Percentiles rank a stretch among this genome's conserved stretches.
These are phyloP conservation scores for Neopestalotiopsis sp. DNA, from an alignment of 2,329 filamentous ascomycete species.

Conservation along the genomic window DNA sequence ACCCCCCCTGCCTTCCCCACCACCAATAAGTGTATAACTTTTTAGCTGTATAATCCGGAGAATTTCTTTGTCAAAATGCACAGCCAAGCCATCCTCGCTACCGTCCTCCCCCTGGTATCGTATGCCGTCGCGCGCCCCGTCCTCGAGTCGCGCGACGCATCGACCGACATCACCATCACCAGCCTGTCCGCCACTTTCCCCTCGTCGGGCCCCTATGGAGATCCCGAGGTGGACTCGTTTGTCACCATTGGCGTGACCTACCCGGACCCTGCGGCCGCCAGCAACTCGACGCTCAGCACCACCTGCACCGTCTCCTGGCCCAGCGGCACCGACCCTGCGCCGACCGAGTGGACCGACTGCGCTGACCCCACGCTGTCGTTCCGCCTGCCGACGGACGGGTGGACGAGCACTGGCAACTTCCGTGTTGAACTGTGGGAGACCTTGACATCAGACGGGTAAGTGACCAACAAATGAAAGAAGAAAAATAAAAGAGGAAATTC, in stretches of 20 bases:
- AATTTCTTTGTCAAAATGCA: constrained; percentile 24
- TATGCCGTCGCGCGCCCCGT: constrained; percentile 25
- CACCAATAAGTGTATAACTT: not conserved
- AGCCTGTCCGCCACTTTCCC: constrained; percentile 29
- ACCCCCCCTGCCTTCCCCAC: not conserved
- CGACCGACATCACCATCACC: constrained; percentile 27
- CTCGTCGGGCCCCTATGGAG: constrained; percentile 24
- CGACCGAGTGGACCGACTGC: constrained; percentile 30
- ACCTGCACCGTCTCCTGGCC: constrained; percentile 30
- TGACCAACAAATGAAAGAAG: constrained; percentile 8
- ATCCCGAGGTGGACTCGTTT: constrained; percentile 24
- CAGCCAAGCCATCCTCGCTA: constrained; percentile 20
- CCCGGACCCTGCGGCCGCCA: constrained; percentile 25
- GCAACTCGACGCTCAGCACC: constrained; percentile 26
- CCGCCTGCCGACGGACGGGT: constrained; percentile 30
- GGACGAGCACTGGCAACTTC: constrained; percentile 28
- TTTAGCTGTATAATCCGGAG: not conserved
- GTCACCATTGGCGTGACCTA: constrained; percentile 28
- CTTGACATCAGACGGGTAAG: constrained; percentile 27
- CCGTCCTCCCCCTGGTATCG: constrained; percentile 27
- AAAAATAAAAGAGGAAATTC: not conserved
- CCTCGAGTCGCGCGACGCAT: constrained; percentile 25
- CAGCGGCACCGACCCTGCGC: constrained; percentile 24
- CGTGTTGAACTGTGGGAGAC: constrained; percentile 29
- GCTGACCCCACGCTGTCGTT: constrained; percentile 24